These are phyloP conservation scores for Magnolia changhungtana DNA, from an alignment of 164 flowering plant species.

Conservation along the genomic window DNA sequence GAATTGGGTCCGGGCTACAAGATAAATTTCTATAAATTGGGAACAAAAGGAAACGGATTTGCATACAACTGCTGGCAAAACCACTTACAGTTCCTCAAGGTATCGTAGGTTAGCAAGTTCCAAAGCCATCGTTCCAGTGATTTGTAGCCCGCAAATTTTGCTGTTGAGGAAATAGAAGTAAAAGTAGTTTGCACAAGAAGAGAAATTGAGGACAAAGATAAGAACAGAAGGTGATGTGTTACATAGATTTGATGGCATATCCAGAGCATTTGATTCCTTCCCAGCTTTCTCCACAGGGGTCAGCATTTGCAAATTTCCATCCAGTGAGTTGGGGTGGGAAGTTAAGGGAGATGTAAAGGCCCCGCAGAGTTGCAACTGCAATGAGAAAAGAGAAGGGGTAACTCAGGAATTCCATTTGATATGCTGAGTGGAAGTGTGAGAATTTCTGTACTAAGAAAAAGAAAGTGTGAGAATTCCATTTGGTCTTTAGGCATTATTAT, in stretches of 20 bases:
- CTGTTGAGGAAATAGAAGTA: constrained; percentile 28
- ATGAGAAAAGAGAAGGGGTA: background rate
- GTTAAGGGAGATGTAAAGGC: constrained; percentile 50
- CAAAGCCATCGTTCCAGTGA: constrained; percentile 50
- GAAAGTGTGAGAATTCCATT: too few relatives aligned
- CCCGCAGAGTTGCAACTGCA: constrained; percentile 61
- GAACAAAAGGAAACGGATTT: background rate
- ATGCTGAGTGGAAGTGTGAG: too few relatives aligned
- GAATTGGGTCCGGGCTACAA: too few relatives aligned
- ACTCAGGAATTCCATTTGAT: too few relatives aligned
- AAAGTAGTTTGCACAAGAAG: background rate
- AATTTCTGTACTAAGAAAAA: too few relatives aligned
- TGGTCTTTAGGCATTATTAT: too few relatives aligned
- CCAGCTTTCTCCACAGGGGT: constrained; percentile 83
- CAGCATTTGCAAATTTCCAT: constrained; percentile 62
- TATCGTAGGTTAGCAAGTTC: constrained; percentile 46
- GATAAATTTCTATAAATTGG: too few relatives aligned
- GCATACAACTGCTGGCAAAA: background rate
- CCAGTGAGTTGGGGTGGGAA: constrained; percentile 51
- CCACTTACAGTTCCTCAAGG: constrained; percentile 65
- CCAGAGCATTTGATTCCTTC: constrained; percentile 64
- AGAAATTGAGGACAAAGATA: background rate
- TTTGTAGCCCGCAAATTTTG: constrained; percentile 45
- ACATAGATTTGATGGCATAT: constrained; percentile 64
- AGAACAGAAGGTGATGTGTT: constrained; percentile 1